Percentiles rank a stretch among this genome's conserved stretches.
Conservation (phyloP, 306 rosid species). For the Pyrus betulifolia region DNA sequence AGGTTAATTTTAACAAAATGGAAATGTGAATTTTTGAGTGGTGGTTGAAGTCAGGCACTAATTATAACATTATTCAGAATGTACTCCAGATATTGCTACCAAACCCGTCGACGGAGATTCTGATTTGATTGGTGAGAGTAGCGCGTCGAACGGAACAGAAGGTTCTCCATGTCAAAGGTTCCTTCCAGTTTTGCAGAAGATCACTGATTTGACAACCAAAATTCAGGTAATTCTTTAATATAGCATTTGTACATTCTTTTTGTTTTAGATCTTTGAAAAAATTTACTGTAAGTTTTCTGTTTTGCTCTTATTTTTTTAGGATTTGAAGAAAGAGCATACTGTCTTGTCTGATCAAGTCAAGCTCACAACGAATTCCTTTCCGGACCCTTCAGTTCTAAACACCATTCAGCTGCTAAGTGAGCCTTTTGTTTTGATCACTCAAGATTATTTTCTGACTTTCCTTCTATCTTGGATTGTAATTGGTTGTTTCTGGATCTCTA, state of each 20-base stretch:
- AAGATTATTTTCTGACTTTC: not conserved
- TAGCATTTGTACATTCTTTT: not conserved
- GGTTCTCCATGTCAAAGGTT: slow-evolving; percentile 49
- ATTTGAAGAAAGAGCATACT: slow-evolving; percentile 62
- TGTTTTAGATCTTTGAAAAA: not conserved
- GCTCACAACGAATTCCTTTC: slow-evolving; percentile 42
- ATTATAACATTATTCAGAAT: not conserved
- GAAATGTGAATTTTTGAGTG: not conserved
- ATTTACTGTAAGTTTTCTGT: not conserved
- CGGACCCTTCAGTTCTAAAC: slow-evolving; percentile 46
- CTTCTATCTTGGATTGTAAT: not conserved
- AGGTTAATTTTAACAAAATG: not conserved
- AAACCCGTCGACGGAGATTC: slow-evolving; percentile 26
- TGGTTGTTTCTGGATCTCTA: slow-evolving; percentile 18
- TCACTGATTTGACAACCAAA: slow-evolving; percentile 48
- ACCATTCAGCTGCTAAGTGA: slow-evolving; percentile 66
- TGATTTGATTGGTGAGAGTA: slow-evolving; percentile 36
- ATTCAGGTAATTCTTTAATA: slow-evolving; percentile 44
- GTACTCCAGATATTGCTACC: slow-evolving; percentile 25
- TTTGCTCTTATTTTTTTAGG: slow-evolving; percentile 22
- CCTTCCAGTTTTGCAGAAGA: slow-evolving; percentile 74
- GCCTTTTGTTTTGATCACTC: slow-evolving; percentile 7
- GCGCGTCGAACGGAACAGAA: slow-evolving; percentile 40
- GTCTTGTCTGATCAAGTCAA: slow-evolving; percentile 52
- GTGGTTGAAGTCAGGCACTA: not conserved